Percentiles rank a stretch among this genome's conserved stretches.
phyloP scores from a whole-genome alignment of 2,329 filamentous ascomycete genomes.

The Phoma sp. region DNA sequence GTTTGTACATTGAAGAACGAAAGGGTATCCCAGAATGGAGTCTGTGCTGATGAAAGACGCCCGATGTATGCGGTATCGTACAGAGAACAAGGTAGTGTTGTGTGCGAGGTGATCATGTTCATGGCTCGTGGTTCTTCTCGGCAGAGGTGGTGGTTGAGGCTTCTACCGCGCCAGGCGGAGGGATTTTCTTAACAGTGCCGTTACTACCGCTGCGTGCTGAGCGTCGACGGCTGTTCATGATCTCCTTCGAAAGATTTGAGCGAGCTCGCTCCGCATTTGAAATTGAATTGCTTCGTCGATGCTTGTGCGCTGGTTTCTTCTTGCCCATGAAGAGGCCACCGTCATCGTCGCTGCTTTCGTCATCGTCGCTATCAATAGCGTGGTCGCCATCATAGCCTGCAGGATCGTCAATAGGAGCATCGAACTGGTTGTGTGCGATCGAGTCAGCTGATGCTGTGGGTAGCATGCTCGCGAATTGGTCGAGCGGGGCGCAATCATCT shows the following conservation, averaged over 20 bases:
- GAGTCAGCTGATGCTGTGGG: slow-evolving; percentile 46
- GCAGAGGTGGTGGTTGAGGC: neutral
- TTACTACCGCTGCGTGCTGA: slow-evolving; percentile 58
- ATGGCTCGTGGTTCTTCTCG: slow-evolving; percentile 10
- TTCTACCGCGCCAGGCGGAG: slow-evolving; percentile 28
- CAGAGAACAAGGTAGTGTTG: slow-evolving; percentile 5
- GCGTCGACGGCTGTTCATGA: slow-evolving; percentile 44
- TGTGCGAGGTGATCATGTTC: neutral
- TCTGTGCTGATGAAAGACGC: slow-evolving; percentile 6
- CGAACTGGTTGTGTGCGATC: slow-evolving; percentile 41
- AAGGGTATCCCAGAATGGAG: slow-evolving; percentile 13
- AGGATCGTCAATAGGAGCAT: slow-evolving; percentile 40
- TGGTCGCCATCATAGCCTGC: slow-evolving; percentile 52
- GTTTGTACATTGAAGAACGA: slow-evolving; percentile 18
- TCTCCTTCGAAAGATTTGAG: slow-evolving; percentile 32
- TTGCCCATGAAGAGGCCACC: slow-evolving; percentile 51
- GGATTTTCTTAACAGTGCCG: slow-evolving; percentile 59
- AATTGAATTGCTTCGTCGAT: slow-evolving; percentile 48
- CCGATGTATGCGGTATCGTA: slow-evolving; percentile 18
- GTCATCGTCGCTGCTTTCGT: slow-evolving; percentile 51
- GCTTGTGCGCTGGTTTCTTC: slow-evolving; percentile 41
- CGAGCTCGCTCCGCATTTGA: slow-evolving; percentile 48
- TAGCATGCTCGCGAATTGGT: slow-evolving; percentile 29
- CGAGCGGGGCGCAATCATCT: slow-evolving; percentile 39
- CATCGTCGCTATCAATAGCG: slow-evolving; percentile 52